Evolutionary conservation across 495 filamentous ascomycete species (phyloP).

Genomic region (Aspergillus hancockii): DNA sequence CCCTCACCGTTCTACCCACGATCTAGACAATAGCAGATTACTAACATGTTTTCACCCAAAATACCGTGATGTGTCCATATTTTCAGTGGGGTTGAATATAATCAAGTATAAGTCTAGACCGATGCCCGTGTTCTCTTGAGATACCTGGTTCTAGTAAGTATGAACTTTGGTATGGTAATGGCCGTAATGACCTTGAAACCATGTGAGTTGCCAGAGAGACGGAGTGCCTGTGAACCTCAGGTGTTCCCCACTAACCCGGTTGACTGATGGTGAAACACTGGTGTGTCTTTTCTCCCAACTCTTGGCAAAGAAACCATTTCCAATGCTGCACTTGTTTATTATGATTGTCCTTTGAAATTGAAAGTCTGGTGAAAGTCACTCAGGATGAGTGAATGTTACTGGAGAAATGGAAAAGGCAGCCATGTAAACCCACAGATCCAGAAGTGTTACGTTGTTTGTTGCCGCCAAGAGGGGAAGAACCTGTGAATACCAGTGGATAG

Average conservation of each 20-base stretch:
- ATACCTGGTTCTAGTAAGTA: no score
- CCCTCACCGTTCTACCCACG: no score
- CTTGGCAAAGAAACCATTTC: slow-evolving; percentile 19
- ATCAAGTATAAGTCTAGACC: no score
- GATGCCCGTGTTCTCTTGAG: no score
- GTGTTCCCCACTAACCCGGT: neutral
- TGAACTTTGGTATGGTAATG: no score
- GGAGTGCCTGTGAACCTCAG: slow-evolving; percentile 5
- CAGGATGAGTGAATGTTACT: neutral
- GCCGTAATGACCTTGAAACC: neutral
- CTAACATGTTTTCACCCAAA: no score
- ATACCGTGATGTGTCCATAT: no score
- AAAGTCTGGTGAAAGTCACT: neutral
- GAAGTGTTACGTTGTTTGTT: neutral
- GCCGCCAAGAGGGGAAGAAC: neutral
- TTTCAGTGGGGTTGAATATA: no score
- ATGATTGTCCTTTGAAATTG: neutral
- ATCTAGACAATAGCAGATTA: no score
- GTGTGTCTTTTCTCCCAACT: slow-evolving; percentile 30
- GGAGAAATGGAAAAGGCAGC: neutral
- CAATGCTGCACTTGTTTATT: neutral
- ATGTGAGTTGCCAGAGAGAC: slow-evolving; percentile 40
- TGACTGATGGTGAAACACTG: slow-evolving; percentile 42
- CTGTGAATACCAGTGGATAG: neutral
- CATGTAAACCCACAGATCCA: neutral